Conservation (phyloP, 1,284 basidiomycete species). For the Ustilago xerochloae region DNA sequence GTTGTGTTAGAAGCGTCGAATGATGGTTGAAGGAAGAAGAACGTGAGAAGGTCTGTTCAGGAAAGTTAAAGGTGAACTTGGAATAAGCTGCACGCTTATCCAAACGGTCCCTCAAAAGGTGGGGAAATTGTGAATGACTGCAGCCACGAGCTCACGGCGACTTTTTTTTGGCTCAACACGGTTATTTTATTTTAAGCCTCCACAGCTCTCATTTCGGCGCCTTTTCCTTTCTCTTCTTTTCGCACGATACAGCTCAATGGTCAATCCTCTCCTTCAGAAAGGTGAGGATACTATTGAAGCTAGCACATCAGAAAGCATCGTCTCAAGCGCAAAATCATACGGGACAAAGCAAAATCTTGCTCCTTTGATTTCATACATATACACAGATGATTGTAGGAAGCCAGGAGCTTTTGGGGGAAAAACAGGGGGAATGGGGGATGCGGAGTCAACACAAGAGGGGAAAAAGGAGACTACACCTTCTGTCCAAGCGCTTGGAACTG, state of each 20-base stretch:
- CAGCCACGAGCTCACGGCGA: slow-evolving; percentile 15
- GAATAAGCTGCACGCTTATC: slow-evolving; percentile 24
- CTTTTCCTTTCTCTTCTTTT: slow-evolving; percentile 4
- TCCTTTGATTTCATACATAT: slow-evolving; percentile 21
- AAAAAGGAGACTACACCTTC: slow-evolving; percentile 43
- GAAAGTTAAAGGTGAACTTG: no score
- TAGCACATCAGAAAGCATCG: no score
- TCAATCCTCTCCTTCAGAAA: not conserved
- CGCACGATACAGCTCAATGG: slow-evolving; percentile 15
- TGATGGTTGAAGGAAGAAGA: no score
- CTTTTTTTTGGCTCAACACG: slow-evolving; percentile 8
- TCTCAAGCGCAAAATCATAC: no score
- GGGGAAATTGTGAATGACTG: not conserved
- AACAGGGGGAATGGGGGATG: slow-evolving; percentile 8
- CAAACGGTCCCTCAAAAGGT: no score
- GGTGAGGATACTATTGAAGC: no score
- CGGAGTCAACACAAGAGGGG: not conserved
- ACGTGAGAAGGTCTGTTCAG: no score
- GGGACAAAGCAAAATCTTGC: slow-evolving; percentile 18
- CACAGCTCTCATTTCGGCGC: slow-evolving; percentile 16
- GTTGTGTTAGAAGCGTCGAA: no score
- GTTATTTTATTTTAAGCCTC: not conserved
- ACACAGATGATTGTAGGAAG: slow-evolving; percentile 7
- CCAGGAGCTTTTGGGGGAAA: slow-evolving; percentile 24
- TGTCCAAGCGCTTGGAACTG: slow-evolving; percentile 61